phyloP scores from a whole-genome alignment of 1,284 basidiomycete genomes.

The Mycosarcoma maydis region DNA sequence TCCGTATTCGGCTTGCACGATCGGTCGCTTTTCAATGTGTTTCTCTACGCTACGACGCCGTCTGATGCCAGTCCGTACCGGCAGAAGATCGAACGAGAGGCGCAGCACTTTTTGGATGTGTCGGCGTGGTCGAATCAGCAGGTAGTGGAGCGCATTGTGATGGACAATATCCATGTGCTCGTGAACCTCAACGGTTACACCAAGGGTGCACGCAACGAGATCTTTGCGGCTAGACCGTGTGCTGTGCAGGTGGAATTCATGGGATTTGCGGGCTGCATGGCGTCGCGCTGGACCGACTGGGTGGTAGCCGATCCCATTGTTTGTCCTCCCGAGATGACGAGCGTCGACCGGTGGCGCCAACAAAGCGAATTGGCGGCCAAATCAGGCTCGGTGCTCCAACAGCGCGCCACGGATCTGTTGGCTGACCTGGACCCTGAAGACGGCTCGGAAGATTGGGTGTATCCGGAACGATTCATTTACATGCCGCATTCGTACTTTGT shows the following conservation, averaged over 20 bases:
- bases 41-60: slow-evolving; percentile 72
- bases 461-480: slow-evolving; percentile 68
- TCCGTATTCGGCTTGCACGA: slow-evolving; percentile 74
- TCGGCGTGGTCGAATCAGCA: slow-evolving; percentile 70
- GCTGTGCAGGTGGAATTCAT: slow-evolving; percentile 74
- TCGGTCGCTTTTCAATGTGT: slow-evolving; percentile 70
- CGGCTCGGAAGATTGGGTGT: slow-evolving; percentile 71
- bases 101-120: slow-evolving; percentile 72
- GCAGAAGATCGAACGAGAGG: slow-evolving; percentile 71
- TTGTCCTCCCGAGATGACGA: slow-evolving; percentile 71
- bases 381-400: slow-evolving; percentile 26
- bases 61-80: slow-evolving; percentile 73
- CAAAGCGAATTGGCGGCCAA: slow-evolving; percentile 1
- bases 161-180: slow-evolving; percentile 73
- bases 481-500: slow-evolving; percentile 75
- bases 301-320: slow-evolving; percentile 73
- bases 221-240: slow-evolving; percentile 74
- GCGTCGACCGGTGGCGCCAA: slow-evolving; percentile 68
- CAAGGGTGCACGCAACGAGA: slow-evolving; percentile 75
- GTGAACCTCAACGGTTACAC: slow-evolving; percentile 75
- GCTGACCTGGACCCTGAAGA: slow-evolving; percentile 73
- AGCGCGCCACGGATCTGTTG: slow-evolving; percentile 66
- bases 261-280: slow-evolving; percentile 71
- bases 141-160: slow-evolving; percentile 70
- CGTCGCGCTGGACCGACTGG: slow-evolving; percentile 75